phyloP scores from a whole-genome alignment of 257 asterid genomes.

The Galeopsis tetrahit region DNA sequence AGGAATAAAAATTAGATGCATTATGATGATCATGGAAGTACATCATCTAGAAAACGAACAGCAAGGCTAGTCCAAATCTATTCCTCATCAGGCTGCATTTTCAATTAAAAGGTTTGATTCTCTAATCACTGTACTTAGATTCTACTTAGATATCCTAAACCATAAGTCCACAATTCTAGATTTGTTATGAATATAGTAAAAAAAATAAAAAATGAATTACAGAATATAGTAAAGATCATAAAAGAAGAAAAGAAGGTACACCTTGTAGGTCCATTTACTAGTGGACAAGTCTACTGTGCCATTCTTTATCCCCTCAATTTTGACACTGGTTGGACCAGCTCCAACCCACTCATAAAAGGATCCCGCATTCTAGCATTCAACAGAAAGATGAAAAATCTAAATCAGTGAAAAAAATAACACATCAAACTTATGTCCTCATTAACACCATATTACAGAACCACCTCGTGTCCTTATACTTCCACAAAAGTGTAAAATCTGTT shows the following conservation, averaged over 20 bases:
- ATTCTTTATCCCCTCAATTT: slow-evolving; percentile 65
- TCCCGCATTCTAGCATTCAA: slow-evolving; percentile 77
- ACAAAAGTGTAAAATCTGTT: not conserved
- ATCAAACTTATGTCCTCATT: not conserved
- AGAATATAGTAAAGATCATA: slow-evolving; percentile 20
- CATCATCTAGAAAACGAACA: slow-evolving; percentile 18
- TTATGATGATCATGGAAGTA: not conserved
- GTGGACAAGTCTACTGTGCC: slow-evolving; percentile 68
- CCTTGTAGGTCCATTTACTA: slow-evolving; percentile 81
- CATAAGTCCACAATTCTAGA: not conserved
- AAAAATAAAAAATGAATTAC: too few relatives aligned
- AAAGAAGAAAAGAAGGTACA: slow-evolving; percentile 34
- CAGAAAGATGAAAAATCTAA: slow-evolving; percentile 23
- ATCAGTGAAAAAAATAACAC: slow-evolving; percentile 12
- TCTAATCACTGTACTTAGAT: not conserved
- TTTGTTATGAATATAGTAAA: not conserved
- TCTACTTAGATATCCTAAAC: not conserved
- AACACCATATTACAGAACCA: too few relatives aligned
- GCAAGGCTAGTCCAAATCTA: not conserved
- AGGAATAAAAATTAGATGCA: not conserved
- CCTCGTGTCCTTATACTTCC: too few relatives aligned
- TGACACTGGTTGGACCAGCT: slow-evolving; percentile 84
- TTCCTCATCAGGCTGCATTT: not conserved
- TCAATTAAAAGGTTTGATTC: not conserved
- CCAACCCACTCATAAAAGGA: slow-evolving; percentile 83